These are phyloP conservation scores for Cetraspora pellucida DNA, from an alignment of 192 early-diverging fungal genomes.

Conservation along the genomic window DNA sequence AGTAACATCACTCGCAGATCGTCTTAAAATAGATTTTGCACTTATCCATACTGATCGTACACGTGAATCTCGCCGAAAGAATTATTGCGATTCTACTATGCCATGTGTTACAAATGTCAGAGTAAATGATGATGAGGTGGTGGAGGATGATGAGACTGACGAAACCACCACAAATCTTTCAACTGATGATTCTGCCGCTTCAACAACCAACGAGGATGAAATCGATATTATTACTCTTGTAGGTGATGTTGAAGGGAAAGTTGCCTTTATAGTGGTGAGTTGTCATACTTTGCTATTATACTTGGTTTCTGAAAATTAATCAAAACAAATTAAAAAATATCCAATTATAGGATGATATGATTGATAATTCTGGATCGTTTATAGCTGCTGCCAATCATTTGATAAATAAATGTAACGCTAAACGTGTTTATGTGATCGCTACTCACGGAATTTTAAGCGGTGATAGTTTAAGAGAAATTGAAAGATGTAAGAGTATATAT, in stretches of 20 bases:
- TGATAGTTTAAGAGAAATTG: slow-evolving; percentile 82
- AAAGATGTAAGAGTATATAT: slow-evolving; percentile 76
- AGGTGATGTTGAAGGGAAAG: slow-evolving; percentile 85
- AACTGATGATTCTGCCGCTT: slow-evolving; percentile 43
- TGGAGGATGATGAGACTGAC: slow-evolving; percentile 40
- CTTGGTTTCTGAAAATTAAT: too few species aligned
- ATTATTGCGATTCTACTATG: neutral
- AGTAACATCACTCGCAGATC: slow-evolving; percentile 93
- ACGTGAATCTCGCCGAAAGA: slow-evolving; percentile 37
- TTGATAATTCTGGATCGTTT: slow-evolving; percentile 89
- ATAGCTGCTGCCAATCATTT: slow-evolving; percentile 89
- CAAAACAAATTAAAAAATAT: too few species aligned
- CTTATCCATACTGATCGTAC: slow-evolving; percentile 90
- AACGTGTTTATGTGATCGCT: slow-evolving; percentile 86
- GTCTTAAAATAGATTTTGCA: slow-evolving; percentile 91
- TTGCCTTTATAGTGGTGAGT: slow-evolving; percentile 81
- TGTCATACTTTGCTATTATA: neutral
- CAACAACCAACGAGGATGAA: slow-evolving; percentile 43
- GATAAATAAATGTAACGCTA: slow-evolving; percentile 76
- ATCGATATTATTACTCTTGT: slow-evolving; percentile 79
- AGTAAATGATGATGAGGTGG: neutral
- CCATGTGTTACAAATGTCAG: neutral
- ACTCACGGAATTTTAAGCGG: slow-evolving; percentile 94
- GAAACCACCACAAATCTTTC: slow-evolving; percentile 50
- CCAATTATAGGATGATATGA: slow-evolving; percentile 82